Conservation (phyloP, 176 grass and related monocot species). For the Carex scoparia region DNA sequence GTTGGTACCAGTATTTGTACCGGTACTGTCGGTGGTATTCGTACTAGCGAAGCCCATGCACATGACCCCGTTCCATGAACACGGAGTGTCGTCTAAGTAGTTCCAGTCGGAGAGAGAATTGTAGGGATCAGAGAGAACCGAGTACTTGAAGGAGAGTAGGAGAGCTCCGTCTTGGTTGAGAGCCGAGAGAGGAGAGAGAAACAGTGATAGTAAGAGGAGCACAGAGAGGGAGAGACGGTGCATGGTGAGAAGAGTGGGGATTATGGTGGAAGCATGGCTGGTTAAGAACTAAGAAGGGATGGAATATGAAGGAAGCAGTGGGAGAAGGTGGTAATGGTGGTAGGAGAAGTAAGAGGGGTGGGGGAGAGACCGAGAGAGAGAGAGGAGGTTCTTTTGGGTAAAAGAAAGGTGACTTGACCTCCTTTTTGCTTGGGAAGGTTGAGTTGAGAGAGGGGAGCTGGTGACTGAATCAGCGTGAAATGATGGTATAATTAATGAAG, state of each 20-base stretch:
- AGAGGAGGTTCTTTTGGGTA: neutral
- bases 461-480: slow-evolving; percentile 30
- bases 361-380: slow-evolving; percentile 13
- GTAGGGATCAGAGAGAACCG: slow-evolving; percentile 56
- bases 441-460: slow-evolving; percentile 3
- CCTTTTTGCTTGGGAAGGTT: slow-evolving; percentile 4
- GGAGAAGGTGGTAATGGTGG: slow-evolving; percentile 12
- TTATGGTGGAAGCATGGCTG: neutral
- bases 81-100: slow-evolving; percentile 45
- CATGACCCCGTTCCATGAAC: slow-evolving; percentile 80
- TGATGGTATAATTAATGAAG: slow-evolving; percentile 23
- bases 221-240: neutral
- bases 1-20: slow-evolving; percentile 15
- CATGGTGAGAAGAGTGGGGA: slow-evolving; percentile 2
- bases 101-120: slow-evolving; percentile 57
- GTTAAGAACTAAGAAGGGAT: neutral
- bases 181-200: neutral
- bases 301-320: neutral
- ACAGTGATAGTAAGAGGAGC: neutral
- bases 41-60: slow-evolving; percentile 63
- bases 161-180: slow-evolving; percentile 57
- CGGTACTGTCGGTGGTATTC: neutral
- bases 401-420: neutral
- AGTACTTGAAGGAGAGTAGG: slow-evolving; percentile 77
- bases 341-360: slow-evolving; percentile 21